Percentiles rank a stretch among this genome's conserved stretches.
Evolutionary conservation across 2,329 filamentous ascomycete genomes (phyloP).

Genomic region (Teratosphaeria nubilosa): DNA sequence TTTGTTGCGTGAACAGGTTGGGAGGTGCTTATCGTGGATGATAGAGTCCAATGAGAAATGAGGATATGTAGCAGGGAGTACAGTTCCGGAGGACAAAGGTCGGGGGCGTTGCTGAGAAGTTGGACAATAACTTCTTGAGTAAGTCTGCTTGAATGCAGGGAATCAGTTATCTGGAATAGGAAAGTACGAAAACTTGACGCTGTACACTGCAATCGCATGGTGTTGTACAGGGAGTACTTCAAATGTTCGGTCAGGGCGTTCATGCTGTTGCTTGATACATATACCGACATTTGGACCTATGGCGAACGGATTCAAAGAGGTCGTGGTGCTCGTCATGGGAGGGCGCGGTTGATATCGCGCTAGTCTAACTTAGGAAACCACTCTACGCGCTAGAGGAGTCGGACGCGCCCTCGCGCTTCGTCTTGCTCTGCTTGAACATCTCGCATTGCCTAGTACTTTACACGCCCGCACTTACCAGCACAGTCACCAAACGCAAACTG

Average conservation of each 20-base stretch:
- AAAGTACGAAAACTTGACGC: too few species aligned
- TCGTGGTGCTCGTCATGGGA: too few species aligned
- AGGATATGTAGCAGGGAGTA: neutral
- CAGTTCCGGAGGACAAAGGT: neutral
- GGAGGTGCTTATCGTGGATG: neutral
- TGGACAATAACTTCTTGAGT: too few species aligned
- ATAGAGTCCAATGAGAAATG: neutral
- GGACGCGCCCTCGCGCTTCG: neutral
- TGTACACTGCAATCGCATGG: too few species aligned
- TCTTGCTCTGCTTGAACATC: neutral
- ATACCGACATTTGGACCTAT: too few species aligned
- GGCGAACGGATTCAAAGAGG: too few species aligned
- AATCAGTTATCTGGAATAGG: too few species aligned
- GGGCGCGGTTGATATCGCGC: too few species aligned
- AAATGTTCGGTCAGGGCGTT: neutral
- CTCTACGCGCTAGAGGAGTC: neutral
- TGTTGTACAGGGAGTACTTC: neutral
- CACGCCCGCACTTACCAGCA: neutral
- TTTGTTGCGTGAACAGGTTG: neutral
- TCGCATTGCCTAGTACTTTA: neutral
- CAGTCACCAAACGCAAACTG: neutral
- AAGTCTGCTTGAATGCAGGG: too few species aligned
- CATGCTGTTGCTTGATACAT: neutral
- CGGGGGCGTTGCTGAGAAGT: too few species aligned
- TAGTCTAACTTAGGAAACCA: too few species aligned